Conservation (phyloP, 2,329 filamentous ascomycete genomes). For the Scedosporium minutisporum region DNA sequence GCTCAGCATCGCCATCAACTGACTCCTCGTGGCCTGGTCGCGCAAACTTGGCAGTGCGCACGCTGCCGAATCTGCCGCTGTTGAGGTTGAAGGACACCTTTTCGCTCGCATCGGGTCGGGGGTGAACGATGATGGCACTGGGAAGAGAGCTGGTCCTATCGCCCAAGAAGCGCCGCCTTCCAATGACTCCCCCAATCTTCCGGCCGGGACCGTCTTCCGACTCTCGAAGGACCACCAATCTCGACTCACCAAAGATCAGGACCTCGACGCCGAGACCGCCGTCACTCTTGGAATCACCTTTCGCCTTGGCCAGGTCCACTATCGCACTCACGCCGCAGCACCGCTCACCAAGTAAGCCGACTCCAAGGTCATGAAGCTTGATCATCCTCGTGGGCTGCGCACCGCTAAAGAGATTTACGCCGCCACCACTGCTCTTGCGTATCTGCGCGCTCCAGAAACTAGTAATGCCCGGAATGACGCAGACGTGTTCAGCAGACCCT, state of each 20-base stretch:
- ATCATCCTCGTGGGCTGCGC: constrained; percentile 46
- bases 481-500: constrained; percentile 45
- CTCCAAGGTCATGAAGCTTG: constrained; percentile 41
- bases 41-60: constrained; percentile 13
- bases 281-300: constrained; percentile 16
- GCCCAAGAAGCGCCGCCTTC: constrained; percentile 19
- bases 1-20: constrained; percentile 2
- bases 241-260: constrained; percentile 44
- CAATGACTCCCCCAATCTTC: constrained; percentile 28
- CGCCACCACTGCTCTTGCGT: constrained; percentile 38
- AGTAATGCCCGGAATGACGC: constrained; percentile 43
- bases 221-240: constrained; percentile 45
- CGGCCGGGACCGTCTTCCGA: constrained; percentile 37
- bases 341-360: constrained; percentile 46
- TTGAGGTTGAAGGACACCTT: constrained; percentile 42
- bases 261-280: constrained; percentile 41
- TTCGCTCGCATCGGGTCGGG: constrained; percentile 26
- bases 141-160: constrained; percentile 25
- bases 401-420: constrained; percentile 46
- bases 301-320: constrained; percentile 21
- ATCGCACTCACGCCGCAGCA: constrained; percentile 43
- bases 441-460: constrained; percentile 53
- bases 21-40: not conserved
- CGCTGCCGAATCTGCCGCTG: constrained; percentile 29
- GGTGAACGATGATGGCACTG: constrained; percentile 44